Evolutionary conservation across 352 stramenopile species (phyloP).

Genomic region (Plasmopara viticola): DNA sequence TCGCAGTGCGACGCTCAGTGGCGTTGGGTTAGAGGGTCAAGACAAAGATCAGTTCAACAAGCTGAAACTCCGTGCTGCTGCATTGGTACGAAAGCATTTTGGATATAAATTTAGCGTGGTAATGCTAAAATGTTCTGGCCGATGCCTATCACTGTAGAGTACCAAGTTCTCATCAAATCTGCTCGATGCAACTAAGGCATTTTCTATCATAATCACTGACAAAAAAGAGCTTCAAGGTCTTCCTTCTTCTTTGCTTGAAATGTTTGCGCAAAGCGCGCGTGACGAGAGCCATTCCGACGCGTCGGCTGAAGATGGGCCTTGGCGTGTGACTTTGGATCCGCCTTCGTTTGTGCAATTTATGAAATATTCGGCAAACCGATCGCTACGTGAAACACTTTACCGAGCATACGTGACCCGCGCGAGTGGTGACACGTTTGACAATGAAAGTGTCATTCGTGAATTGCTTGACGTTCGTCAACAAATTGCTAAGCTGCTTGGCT

Average conservation of each 20-base stretch:
- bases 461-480: conserved; percentile 90
- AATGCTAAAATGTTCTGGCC: not conserved
- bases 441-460: conserved; percentile 91
- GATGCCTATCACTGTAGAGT: conserved; percentile 30
- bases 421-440: conserved; percentile 84
- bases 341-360: conserved; percentile 94
- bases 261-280: conserved; percentile 87
- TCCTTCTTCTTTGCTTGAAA: conserved; percentile 85
- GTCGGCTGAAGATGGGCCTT: conserved; percentile 85
- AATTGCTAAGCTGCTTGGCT: conserved; percentile 90
- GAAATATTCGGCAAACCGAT: conserved; percentile 89
- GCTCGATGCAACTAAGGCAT: conserved; percentile 95
- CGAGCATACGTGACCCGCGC: conserved; percentile 89
- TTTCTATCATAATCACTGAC: conserved; percentile 85
- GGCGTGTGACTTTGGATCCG: conserved; percentile 92
- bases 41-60: conserved; percentile 94
- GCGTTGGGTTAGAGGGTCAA: conserved; percentile 89
- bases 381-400: conserved; percentile 91
- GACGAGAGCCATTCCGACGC: conserved; percentile 54
- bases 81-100: conserved; percentile 50
- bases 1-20: conserved; percentile 85
- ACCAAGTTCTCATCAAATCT: conserved; percentile 97
- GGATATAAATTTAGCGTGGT: conserved; percentile 4
- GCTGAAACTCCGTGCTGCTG: conserved; percentile 89
- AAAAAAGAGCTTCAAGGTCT: conserved; percentile 85